Evolutionary conservation across 345 rosid species (phyloP).

Genomic region (Lepidium aucheri): DNA sequence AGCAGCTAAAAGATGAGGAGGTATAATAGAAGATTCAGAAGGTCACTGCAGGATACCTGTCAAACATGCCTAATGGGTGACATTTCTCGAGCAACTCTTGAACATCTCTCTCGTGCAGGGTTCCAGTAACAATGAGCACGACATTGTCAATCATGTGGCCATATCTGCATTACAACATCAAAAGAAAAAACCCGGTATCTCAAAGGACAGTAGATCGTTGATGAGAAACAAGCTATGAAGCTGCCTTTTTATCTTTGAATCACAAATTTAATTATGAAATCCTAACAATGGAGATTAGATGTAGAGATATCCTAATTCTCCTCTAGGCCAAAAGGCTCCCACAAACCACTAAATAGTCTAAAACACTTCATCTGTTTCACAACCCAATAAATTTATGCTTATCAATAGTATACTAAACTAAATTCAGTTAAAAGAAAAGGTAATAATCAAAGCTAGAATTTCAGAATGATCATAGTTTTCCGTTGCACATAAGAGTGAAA

Average conservation of each 20-base stretch:
- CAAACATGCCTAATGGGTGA: constrained; percentile 99
- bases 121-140: constrained; percentile 96
- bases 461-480: background rate
- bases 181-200: background rate
- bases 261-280: too few relatives aligned
- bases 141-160: constrained; percentile 99
- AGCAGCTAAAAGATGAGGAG: background rate
- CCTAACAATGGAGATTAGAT: too few relatives aligned
- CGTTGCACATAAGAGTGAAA: background rate
- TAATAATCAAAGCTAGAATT: background rate
- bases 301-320: too few relatives aligned
- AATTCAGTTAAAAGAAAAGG: background rate
- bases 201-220: background rate
- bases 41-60: constrained; percentile 46
- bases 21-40: background rate
- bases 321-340: too few relatives aligned
- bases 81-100: constrained; percentile 94
- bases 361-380: too few relatives aligned
- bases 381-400: too few relatives aligned
- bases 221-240: too few relatives aligned
- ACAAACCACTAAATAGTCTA: too few relatives aligned
- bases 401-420: background rate
- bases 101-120: constrained; percentile 98
- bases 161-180: constrained; percentile 41
- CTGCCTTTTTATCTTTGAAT: too few relatives aligned